Evolutionary conservation across 1,284 basidiomycete genomes (phyloP).

Genomic region (Microbotryum silenes-acaulis): DNA sequence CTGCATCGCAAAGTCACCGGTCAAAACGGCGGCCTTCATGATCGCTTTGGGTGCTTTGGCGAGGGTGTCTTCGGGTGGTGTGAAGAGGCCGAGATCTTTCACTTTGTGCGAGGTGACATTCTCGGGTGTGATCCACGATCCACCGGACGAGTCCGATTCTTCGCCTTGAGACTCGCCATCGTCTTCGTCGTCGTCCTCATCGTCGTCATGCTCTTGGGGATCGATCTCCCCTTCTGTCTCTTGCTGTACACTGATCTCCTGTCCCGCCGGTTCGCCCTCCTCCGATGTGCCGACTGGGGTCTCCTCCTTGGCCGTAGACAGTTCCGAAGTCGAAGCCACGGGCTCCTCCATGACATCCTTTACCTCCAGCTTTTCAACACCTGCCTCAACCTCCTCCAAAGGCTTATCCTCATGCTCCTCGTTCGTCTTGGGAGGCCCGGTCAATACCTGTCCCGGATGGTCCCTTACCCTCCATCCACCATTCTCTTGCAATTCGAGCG

Average conservation of each 20-base stretch:
- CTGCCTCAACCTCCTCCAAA: not conserved
- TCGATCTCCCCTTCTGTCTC: not conserved
- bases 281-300: conserved; percentile 20
- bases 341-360: conserved; percentile 2
- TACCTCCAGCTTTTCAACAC: conserved; percentile 4
- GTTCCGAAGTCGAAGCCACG: conserved; percentile 9
- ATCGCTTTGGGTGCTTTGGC: conserved; percentile 46
- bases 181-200: conserved; percentile 49
- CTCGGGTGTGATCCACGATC: conserved; percentile 93
- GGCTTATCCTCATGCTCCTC: not conserved
- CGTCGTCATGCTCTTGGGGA: conserved; percentile 14
- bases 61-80: conserved; percentile 39
- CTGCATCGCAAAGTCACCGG: conserved; percentile 98
- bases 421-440: conserved; percentile 21
- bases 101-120: conserved; percentile 87
- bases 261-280: conserved; percentile 3
- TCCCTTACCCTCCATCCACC: conserved; percentile 48
- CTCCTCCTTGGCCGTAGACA: conserved; percentile 27
- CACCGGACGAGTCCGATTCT: conserved; percentile 53
- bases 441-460: conserved; percentile 40
- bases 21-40: conserved; percentile 74
- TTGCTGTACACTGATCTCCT: not conserved
- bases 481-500: conserved; percentile 55
- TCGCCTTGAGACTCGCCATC: conserved; percentile 56
- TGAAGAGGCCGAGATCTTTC: conserved; percentile 59